Evolutionary conservation across 208 protist species (phyloP).

Genomic region (Wallacemonas sp.): DNA sequence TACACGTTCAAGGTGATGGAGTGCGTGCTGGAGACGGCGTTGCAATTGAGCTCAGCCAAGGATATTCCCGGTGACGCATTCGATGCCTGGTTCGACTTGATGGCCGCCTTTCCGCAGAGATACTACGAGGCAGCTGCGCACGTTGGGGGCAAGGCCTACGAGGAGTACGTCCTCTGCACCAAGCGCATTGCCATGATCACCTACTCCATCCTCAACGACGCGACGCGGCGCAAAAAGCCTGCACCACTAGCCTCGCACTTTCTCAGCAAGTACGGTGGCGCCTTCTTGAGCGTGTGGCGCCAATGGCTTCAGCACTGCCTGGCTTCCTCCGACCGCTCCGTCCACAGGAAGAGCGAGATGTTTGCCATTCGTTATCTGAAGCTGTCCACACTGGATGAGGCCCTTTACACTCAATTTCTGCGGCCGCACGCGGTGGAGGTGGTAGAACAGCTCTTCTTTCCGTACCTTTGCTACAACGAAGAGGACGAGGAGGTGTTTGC

Average conservation of each 20-base stretch:
- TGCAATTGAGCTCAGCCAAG: slow-evolving; percentile 45
- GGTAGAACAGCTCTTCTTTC: slow-evolving; percentile 79
- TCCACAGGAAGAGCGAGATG: slow-evolving; percentile 74
- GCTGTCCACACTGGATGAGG: slow-evolving; percentile 66
- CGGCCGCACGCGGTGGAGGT: slow-evolving; percentile 63
- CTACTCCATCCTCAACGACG: slow-evolving; percentile 74
- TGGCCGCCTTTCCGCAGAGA: slow-evolving; percentile 60
- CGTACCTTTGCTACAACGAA: slow-evolving; percentile 74
- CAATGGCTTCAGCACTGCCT: slow-evolving; percentile 74
- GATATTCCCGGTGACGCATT: slow-evolving; percentile 43
- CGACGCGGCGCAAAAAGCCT: slow-evolving; percentile 68
- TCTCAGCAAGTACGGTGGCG: slow-evolving; percentile 27
- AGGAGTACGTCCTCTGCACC: slow-evolving; percentile 71
- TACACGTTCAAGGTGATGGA: slow-evolving; percentile 81
- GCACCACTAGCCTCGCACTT: slow-evolving; percentile 73
- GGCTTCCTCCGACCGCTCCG: slow-evolving; percentile 29
- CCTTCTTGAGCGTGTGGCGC: slow-evolving; percentile 66
- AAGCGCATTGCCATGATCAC: slow-evolving; percentile 84
- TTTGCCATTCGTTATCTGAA: slow-evolving; percentile 84
- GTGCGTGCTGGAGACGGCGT: slow-evolving; percentile 64
- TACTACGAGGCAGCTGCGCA: slow-evolving; percentile 46
- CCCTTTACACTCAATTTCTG: slow-evolving; percentile 62
- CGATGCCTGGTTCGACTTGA: slow-evolving; percentile 62
- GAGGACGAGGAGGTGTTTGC: slow-evolving; percentile 81
- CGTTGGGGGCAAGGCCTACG: slow-evolving; percentile 53